A percentile compares a stretch with the other conserved stretches of the same genome.
Conservation (phyloP, 257 asterid genomes). For the Plantago elongata region DNA sequence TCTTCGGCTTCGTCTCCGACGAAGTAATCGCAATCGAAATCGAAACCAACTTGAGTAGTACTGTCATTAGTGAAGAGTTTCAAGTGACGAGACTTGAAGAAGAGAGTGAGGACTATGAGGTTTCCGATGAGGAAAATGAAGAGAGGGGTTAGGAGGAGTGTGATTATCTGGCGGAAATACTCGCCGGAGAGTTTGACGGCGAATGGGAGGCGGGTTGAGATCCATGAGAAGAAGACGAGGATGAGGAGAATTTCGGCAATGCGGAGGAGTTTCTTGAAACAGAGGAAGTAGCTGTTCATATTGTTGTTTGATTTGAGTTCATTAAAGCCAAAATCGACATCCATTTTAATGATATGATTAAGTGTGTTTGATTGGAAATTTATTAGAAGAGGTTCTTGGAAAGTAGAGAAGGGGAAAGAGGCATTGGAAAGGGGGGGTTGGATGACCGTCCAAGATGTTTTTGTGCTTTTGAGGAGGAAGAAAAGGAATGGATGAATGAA, state of each 20-base stretch:
- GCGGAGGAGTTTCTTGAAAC: conserved; percentile 50
- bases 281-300: conserved; percentile 9
- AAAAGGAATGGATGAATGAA: not conserved
- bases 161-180: conserved; percentile 40
- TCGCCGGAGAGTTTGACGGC: conserved; percentile 53
- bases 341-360: conserved; percentile 14
- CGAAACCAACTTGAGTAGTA: conserved; percentile 6
- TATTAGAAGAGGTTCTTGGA: conserved; percentile 7
- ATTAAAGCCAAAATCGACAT: conserved; percentile 1
- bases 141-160: conserved; percentile 44
- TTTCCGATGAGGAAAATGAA: conserved; percentile 60
- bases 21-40: not conserved
- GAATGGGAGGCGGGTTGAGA: conserved; percentile 41
- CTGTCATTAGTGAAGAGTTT: not conserved
- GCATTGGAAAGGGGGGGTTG: not conserved
- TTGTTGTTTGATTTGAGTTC: not conserved
- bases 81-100: conserved; percentile 45
- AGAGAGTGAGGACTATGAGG: conserved; percentile 54
- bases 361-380: not conserved
- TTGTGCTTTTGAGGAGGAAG: conserved; percentile 10
- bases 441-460: not conserved
- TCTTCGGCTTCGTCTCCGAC: not conserved
- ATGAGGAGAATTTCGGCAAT: conserved; percentile 39
- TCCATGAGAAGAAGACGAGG: conserved; percentile 40
- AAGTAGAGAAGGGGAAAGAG: not conserved